Percentiles rank a stretch among this genome's conserved stretches.
Conservation (phyloP, 352 stramenopile species). For the Blastocystis sp. region DNA sequence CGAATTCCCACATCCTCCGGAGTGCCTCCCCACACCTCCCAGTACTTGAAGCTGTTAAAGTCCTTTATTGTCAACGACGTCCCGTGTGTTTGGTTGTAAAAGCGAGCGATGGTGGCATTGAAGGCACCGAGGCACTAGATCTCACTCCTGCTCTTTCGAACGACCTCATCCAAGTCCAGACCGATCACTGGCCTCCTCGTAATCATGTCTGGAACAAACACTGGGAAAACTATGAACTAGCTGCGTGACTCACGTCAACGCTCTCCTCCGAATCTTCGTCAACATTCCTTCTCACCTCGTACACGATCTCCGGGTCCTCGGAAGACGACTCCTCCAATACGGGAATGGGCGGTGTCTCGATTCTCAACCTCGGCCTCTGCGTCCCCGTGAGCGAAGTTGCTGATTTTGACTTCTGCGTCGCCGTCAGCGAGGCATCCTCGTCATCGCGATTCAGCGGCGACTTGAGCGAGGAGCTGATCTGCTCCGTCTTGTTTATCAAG, state of each 20-base stretch:
- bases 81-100: constrained; percentile 1
- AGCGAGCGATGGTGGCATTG: constrained; percentile 26
- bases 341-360: not conserved
- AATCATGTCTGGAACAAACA: constrained; percentile 22
- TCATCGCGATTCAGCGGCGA: constrained; percentile 37
- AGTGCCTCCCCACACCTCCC: constrained; percentile 36
- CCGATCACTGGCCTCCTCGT: constrained; percentile 12
- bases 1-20: not conserved
- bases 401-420: not conserved
- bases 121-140: constrained; percentile 31
- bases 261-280: not conserved
- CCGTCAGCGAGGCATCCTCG: not conserved
- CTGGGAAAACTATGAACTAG: not conserved
- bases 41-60: constrained; percentile 31
- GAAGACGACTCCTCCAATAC: constrained; percentile 5
- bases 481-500: constrained; percentile 12
- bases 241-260: not conserved
- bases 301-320: not conserved
- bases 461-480: constrained; percentile 4
- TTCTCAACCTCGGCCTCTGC: not conserved
- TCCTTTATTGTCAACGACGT: not conserved
- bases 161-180: constrained; percentile 27
- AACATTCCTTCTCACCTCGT: constrained; percentile 12
- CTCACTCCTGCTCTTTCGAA: not conserved
- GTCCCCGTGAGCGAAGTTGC: not conserved